phyloP scores from a whole-genome alignment of 495 filamentous ascomycete genomes.

The Hypoxylon cercidicola region DNA sequence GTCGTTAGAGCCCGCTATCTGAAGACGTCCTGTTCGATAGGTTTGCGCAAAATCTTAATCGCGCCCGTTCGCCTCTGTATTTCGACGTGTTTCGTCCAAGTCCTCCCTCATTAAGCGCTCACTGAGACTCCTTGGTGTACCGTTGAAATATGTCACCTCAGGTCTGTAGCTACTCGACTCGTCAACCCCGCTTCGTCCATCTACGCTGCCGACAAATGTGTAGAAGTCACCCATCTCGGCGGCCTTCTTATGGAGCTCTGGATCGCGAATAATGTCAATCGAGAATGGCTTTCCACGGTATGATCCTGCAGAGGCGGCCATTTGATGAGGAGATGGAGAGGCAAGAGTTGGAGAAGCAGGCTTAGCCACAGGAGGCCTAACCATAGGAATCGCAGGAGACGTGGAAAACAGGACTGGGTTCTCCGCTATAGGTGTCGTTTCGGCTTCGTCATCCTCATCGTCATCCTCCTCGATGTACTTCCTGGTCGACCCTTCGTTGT shows the following conservation, averaged over 20 bases:
- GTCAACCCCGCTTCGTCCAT: constrained; percentile 54
- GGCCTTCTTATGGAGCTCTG: constrained; percentile 56
- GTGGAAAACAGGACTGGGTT: constrained; percentile 38
- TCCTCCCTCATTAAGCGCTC: constrained; percentile 59
- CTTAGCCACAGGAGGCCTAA: constrained; percentile 36
- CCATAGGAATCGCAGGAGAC: constrained; percentile 34
- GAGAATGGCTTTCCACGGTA: constrained; percentile 54
- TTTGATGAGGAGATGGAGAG: constrained; percentile 27
- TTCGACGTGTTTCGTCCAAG: constrained; percentile 32
- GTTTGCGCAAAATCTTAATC: constrained; percentile 3
- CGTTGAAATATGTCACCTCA: constrained; percentile 44
- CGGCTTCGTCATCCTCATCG: constrained; percentile 39
- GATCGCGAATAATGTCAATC: constrained; percentile 52
- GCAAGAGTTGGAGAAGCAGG: constrained; percentile 28
- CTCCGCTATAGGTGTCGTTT: constrained; percentile 31
- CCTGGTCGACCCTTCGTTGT: background rate
- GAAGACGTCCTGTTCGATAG: constrained; percentile 3
- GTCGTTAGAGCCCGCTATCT: background rate
- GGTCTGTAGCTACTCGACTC: constrained; percentile 53
- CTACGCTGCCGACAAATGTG: constrained; percentile 57
- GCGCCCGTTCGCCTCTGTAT: constrained; percentile 26
- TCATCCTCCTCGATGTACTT: constrained; percentile 45
- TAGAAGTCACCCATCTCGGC: constrained; percentile 57
- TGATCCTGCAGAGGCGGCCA: constrained; percentile 49
- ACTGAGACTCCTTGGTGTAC: constrained; percentile 54